phyloP scores from a whole-genome alignment of 2,329 filamentous ascomycete genomes.

The Aureobasidium pullulans region DNA sequence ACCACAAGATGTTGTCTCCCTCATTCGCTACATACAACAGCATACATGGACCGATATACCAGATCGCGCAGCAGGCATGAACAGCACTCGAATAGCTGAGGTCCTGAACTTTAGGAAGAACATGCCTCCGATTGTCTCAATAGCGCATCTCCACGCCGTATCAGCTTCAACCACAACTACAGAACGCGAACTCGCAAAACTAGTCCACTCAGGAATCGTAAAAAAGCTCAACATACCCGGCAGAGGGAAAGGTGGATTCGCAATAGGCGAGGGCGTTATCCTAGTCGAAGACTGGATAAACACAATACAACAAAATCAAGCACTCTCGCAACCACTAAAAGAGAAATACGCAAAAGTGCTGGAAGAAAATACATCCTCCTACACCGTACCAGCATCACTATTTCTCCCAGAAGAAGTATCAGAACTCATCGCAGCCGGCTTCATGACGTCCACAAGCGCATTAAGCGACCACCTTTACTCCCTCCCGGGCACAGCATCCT shows the following conservation, averaged over 20 bases:
- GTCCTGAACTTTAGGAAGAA: slow-evolving; percentile 53
- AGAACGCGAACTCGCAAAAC: slow-evolving; percentile 59
- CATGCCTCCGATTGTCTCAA: slow-evolving; percentile 57
- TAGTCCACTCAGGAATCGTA: slow-evolving; percentile 50
- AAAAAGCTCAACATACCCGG: slow-evolving; percentile 57
- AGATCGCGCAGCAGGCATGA: slow-evolving; percentile 51
- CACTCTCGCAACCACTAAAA: slow-evolving; percentile 34
- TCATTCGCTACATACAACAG: slow-evolving; percentile 52
- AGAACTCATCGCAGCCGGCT: slow-evolving; percentile 57
- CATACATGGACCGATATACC: slow-evolving; percentile 61
- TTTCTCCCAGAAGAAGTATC: slow-evolving; percentile 45
- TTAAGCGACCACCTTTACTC: slow-evolving; percentile 33
- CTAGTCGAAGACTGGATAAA: slow-evolving; percentile 49
- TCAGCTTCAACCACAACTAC: slow-evolving; percentile 55
- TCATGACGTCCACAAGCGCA: slow-evolving; percentile 50
- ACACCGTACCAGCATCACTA: slow-evolving; percentile 32
- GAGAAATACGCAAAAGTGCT: slow-evolving; percentile 48
- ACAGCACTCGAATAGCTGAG: slow-evolving; percentile 55
- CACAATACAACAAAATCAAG: slow-evolving; percentile 21
- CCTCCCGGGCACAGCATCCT: slow-evolving; percentile 31
- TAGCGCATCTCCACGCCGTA: slow-evolving; percentile 59
- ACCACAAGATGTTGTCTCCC: slow-evolving; percentile 44
- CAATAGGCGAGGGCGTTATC: slow-evolving; percentile 59
- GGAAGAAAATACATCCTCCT: slow-evolving; percentile 41
- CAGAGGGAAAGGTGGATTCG: slow-evolving; percentile 48